A percentile compares a stretch with the other conserved stretches of the same genome.
Evolutionary conservation across 1,284 basidiomycete genomes (phyloP).

Genomic region (Phaffia rhodozyma): DNA sequence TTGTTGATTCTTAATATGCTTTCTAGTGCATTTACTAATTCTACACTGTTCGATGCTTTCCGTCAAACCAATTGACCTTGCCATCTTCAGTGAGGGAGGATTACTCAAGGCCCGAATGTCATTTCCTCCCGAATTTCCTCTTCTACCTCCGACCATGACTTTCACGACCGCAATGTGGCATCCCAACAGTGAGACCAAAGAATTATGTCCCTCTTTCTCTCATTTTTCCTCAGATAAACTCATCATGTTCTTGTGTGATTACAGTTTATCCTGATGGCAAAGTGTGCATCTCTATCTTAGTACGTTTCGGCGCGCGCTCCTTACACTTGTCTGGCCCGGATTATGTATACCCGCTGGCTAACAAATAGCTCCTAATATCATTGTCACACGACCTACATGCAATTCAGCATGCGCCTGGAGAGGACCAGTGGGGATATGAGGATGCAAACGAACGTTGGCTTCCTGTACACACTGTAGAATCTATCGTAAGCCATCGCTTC

Average conservation of each 20-base stretch:
- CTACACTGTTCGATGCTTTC: too few relatives aligned
- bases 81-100: constrained; percentile 61
- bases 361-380: neutral
- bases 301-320: constrained; percentile 35
- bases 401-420: constrained; percentile 77
- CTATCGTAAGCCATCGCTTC: constrained; percentile 58
- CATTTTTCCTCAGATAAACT: neutral
- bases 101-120: constrained; percentile 78
- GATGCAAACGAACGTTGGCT: constrained; percentile 96
- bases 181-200: constrained; percentile 65
- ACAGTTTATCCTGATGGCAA: constrained; percentile 78
- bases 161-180: constrained; percentile 98
- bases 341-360: neutral
- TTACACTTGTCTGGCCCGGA: neutral
- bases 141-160: constrained; percentile 88
- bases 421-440: constrained; percentile 97
- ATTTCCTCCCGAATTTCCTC: constrained; percentile 82
- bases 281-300: constrained; percentile 93
- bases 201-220: neutral
- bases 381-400: constrained; percentile 12
- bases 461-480: constrained; percentile 93
- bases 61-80: too few relatives aligned
- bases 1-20: too few relatives aligned
- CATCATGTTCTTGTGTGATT: neutral
- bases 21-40: too few relatives aligned